Conservation (phyloP, 345 rosid species). For the Eucalyptus marginata region DNA sequence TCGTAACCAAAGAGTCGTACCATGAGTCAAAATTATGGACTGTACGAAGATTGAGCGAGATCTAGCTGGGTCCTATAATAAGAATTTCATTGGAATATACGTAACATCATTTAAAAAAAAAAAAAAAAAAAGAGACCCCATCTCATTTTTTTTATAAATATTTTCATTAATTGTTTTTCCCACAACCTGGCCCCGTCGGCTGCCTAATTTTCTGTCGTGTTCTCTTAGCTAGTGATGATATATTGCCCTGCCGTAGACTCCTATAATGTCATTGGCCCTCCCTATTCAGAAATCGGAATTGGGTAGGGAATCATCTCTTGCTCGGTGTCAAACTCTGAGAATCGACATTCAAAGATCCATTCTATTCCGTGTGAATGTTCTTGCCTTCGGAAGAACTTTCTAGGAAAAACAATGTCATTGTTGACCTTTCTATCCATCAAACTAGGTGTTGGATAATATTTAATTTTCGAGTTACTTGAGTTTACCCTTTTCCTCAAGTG, state of each 20-base stretch:
- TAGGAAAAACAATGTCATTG: not conserved
- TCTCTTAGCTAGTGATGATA: not conserved
- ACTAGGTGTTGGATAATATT: not conserved
- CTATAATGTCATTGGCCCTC: not conserved
- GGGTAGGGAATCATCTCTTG: not conserved
- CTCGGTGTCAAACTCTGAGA: not conserved
- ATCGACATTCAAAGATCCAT: not conserved
- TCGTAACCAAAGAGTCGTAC: not conserved
- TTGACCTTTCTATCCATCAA: not conserved
- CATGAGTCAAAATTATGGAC: not conserved
- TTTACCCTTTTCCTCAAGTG: not conserved
- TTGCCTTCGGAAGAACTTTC: not conserved
- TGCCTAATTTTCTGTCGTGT: not conserved
- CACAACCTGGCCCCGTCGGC: not conserved
- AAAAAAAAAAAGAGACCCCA: not conserved
- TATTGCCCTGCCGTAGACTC: not conserved
- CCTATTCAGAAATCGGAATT: not conserved
- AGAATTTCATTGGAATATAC: not conserved
- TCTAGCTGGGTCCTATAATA: not conserved
- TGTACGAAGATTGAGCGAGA: not conserved
- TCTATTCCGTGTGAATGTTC: not conserved
- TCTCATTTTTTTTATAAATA: not conserved
- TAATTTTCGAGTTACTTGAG: not conserved
- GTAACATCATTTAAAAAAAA: not conserved
- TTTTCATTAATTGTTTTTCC: not conserved